Conservation (phyloP, 2,329 filamentous ascomycete genomes). For the Metarhizium rileyi region DNA sequence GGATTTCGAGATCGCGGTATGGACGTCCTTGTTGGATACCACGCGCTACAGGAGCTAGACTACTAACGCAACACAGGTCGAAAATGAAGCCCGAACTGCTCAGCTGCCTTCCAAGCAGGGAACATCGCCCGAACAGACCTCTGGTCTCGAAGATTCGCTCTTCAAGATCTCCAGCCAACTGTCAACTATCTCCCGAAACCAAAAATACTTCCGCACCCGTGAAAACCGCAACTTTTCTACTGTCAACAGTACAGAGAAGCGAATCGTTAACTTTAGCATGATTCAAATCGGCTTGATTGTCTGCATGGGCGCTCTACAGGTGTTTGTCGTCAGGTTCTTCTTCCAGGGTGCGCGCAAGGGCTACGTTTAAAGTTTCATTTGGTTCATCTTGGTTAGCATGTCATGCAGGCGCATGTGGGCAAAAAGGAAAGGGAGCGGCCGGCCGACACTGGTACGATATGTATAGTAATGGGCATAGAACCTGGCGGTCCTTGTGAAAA, state of each 20-base stretch:
- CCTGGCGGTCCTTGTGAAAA: constrained; percentile 2
- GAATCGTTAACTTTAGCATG: constrained; percentile 96
- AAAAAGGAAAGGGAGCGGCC: constrained; percentile 11
- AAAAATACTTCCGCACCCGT: constrained; percentile 98
- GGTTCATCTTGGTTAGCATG: constrained; percentile 14
- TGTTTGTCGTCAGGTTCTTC: constrained; percentile 97
- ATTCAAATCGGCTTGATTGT: constrained; percentile 88
- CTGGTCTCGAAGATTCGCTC: constrained; percentile 82
- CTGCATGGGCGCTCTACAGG: constrained; percentile 90
- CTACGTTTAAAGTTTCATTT: constrained; percentile 44
- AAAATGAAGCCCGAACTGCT: constrained; percentile 70
- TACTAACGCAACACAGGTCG: constrained; percentile 49
- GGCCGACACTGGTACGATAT: constrained; percentile 17
- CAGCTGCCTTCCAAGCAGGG: constrained; percentile 82
- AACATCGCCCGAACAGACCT: constrained; percentile 79
- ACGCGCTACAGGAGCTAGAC: neutral
- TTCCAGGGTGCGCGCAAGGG: constrained; percentile 76
- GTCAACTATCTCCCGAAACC: constrained; percentile 89
- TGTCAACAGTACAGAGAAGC: constrained; percentile 85
- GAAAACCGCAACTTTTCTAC: constrained; percentile 99
- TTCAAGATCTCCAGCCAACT: constrained; percentile 90
- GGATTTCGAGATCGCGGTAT: constrained; percentile 88
- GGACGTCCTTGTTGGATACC: constrained; percentile 2
- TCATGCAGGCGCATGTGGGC: constrained; percentile 21
- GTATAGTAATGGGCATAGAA: constrained; percentile 13